Evolutionary conservation across 2,329 filamentous ascomycete genomes (phyloP), one percentile per base, ranked within the genome.

Genomic region (Fusarium incarnatum): DNA sequence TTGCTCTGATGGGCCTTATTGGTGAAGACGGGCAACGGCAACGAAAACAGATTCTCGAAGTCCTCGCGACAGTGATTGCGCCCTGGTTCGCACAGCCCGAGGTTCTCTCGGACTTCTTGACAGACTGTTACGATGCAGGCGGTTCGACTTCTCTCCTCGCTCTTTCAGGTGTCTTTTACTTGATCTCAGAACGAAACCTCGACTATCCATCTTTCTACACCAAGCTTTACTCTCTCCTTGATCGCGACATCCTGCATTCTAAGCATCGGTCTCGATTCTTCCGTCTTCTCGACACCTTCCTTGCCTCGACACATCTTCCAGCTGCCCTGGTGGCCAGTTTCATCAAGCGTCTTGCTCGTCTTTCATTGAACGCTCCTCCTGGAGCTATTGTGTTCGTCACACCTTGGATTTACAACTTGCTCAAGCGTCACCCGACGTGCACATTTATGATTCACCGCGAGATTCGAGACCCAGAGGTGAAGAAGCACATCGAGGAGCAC

Each of bases 361-460:
- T 98, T 40, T 88, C 93, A 18, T 86, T 99, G n/a, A 90, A 93
- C 76, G 94, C 94, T 0, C 95, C 97, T 4, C 96, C 97, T 3
- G 90, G 93, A 34, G 94, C 94, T 30, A 92, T 98, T 56, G 94
- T 98, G 18, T 91, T 90, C 56, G 90, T 97, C 47, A 86, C 98
- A 12, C 97, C 96, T 1, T 98, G 94, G 90, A 90, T 95, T 54
- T 99, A 99, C 84, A 99, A 99, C 81, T 87, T 97, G 73, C 87
- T 99, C 78, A 96, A 93, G 80, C 88, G 88, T 71, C 96, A 99
- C 78, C 95, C 95, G 2, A 89, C 91, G 2, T 97, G 94, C 77
- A 97, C 95, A 1, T 98, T 97, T 76, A 97, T 99, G 94, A 88
- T 99, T 72, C 97, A 99, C 79, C 90, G 96, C 57, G 89, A 89